A percentile compares a stretch with the other conserved stretches of the same genome.
Evolutionary conservation across 805 yeast species (phyloP).

Genomic region (Hanseniaspora taiwanica): DNA sequence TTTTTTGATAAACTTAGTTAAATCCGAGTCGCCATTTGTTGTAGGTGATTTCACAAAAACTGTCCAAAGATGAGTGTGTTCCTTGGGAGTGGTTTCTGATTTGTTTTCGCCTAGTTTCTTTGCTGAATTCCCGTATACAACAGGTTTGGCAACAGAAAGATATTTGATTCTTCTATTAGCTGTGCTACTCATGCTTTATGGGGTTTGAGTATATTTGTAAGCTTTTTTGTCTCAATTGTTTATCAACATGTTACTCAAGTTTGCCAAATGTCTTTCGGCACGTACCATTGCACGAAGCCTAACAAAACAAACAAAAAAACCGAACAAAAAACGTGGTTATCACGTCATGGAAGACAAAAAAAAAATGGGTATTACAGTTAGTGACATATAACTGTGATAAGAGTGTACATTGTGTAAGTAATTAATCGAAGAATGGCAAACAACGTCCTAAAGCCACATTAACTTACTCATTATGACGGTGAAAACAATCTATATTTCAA

Average conservation of each 20-base stretch:
- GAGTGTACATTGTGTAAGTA: too few species aligned
- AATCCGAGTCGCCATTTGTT: constrained; percentile 45
- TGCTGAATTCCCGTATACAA: constrained; percentile 72
- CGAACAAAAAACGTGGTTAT: too few species aligned
- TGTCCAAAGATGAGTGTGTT: constrained; percentile 95
- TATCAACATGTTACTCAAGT: too few species aligned
- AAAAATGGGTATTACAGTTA: too few species aligned
- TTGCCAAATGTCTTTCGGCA: too few species aligned
- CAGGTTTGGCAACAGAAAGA: constrained; percentile 62
- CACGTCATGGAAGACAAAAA: too few species aligned
- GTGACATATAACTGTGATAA: too few species aligned
- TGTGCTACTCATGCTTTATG: neutral
- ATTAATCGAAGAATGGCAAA: too few species aligned
- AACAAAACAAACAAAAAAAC: too few species aligned
- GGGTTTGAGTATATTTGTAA: too few species aligned
- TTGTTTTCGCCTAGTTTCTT: constrained; percentile 42
- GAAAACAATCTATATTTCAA: constrained; percentile 52
- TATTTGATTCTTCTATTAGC: constrained; percentile 29
- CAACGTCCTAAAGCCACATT: neutral
- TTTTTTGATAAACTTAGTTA: constrained; percentile 69
- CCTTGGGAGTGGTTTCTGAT: constrained; percentile 57
- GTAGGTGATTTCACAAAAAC: constrained; percentile 72
- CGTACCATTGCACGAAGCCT: too few species aligned
- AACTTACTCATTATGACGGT: constrained; percentile 29
- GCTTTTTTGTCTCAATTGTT: too few species aligned